A percentile compares a stretch with the other conserved stretches of the same genome.
Conservation (phyloP, 2,329 filamentous ascomycete species). For the Pseudopithomyces chartarum region DNA sequence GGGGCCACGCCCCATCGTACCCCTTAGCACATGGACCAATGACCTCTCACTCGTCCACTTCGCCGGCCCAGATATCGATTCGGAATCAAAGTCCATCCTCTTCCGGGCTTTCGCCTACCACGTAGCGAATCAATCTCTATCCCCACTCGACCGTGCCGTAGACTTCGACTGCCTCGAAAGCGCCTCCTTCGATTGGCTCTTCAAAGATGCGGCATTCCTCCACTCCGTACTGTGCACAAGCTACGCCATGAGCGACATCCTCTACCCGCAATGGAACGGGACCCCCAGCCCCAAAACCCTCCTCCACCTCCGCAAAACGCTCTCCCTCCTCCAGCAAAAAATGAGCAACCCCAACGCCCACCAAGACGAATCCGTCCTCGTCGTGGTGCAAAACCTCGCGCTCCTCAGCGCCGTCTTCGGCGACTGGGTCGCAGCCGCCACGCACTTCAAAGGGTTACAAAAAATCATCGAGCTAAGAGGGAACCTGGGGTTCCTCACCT, state of each 20-base stretch:
- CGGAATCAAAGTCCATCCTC: background rate
- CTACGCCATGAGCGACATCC: slow-evolving; percentile 16
- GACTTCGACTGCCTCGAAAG: slow-evolving; percentile 14
- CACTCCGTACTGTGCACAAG: slow-evolving; percentile 14
- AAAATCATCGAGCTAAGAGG: slow-evolving; percentile 20
- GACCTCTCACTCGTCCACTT: slow-evolving; percentile 9
- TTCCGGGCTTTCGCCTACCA: slow-evolving; percentile 11
- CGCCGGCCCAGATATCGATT: background rate
- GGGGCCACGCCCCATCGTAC: background rate
- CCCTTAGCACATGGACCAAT: background rate
- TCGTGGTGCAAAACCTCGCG: slow-evolving; percentile 18
- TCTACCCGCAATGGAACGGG: slow-evolving; percentile 5
- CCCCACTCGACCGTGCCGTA: slow-evolving; percentile 14
- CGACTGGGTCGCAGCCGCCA: slow-evolving; percentile 15
- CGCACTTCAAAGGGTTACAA: slow-evolving; percentile 16
- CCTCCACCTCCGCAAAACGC: slow-evolving; percentile 14
- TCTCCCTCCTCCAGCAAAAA: slow-evolving; percentile 13
- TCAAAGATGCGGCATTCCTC: slow-evolving; percentile 15
- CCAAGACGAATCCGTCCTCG: slow-evolving; percentile 14
- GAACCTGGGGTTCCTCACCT: slow-evolving; percentile 4
- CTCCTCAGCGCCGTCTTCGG: slow-evolving; percentile 17
- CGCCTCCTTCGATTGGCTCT: slow-evolving; percentile 10
- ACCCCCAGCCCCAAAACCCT: slow-evolving; percentile 11
- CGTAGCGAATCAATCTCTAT: slow-evolving; percentile 5
- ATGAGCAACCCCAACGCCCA: slow-evolving; percentile 11